Percentiles rank a stretch among this genome's conserved stretches.
These are phyloP conservation scores for Actinidia chinensis DNA, from an alignment of 179 eudicot genomes.

Conservation along the genomic window DNA sequence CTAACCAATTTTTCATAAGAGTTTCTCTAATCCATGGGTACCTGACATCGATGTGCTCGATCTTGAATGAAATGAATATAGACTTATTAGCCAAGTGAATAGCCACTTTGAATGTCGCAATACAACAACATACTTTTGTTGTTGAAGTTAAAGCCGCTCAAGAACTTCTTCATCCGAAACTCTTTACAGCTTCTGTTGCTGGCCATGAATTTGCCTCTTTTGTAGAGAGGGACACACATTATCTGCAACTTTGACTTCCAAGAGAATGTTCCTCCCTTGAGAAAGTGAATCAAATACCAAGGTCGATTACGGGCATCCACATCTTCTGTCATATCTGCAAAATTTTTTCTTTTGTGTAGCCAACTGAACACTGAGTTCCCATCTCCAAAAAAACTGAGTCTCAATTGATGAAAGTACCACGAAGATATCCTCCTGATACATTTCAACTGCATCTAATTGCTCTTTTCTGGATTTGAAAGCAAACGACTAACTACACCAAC, in stretches of 20 bases:
- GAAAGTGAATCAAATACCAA: slow-evolving; percentile 5
- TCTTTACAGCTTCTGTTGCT: not conserved
- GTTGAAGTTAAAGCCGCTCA: not conserved
- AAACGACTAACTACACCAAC: slow-evolving; percentile 3
- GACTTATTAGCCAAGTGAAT: too few species aligned
- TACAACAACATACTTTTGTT: too few species aligned
- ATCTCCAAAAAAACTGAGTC: not conserved
- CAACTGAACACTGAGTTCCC: not conserved
- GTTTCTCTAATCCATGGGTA: too few species aligned
- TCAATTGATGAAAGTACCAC: not conserved
- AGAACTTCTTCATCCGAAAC: not conserved
- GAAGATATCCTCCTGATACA: slow-evolving; percentile 8
- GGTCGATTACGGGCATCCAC: slow-evolving; percentile 2
- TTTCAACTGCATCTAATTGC: slow-evolving; percentile 3
- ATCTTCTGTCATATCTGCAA: not conserved
- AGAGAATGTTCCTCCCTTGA: not conserved
- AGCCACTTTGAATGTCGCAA: too few species aligned
- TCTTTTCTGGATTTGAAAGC: slow-evolving; percentile 13
- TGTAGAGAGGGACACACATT: not conserved
- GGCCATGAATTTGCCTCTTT: not conserved
- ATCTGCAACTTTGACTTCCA: not conserved
- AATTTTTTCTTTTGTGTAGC: too few species aligned
- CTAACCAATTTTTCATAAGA: too few species aligned
- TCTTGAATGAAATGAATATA: too few species aligned
- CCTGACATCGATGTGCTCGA: too few species aligned